Conservation (phyloP, 78 protist genomes). For the Dictyostelium firmibasis region DNA sequence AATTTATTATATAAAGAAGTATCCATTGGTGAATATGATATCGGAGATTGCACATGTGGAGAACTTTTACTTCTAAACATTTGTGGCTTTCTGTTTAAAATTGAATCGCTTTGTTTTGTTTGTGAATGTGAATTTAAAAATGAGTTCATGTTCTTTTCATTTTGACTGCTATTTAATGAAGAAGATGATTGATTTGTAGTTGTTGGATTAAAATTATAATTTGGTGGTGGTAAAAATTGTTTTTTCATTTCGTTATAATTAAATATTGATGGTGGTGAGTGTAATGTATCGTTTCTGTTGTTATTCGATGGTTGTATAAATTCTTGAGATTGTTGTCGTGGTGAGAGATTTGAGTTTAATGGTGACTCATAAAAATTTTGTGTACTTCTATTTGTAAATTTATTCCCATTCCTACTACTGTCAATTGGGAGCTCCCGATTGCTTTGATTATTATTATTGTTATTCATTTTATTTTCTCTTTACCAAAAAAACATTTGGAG, state of each 20-base stretch:
- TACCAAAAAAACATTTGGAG: neutral
- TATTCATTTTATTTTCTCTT: neutral
- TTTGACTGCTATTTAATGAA: neutral
- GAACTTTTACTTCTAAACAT: conserved; percentile 29
- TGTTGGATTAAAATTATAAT: neutral
- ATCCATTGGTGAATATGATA: conserved; percentile 10
- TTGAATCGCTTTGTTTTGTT: neutral
- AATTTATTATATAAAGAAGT: neutral
- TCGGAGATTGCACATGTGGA: conserved; percentile 11
- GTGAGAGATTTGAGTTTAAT: neutral
- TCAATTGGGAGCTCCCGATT: neutral
- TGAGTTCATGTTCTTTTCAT: neutral
- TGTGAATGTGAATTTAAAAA: neutral
- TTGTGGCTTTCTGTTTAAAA: neutral
- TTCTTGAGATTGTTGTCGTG: neutral
- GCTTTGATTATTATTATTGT: neutral
- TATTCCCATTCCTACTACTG: neutral
- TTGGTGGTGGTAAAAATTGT: neutral
- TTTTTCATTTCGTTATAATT: neutral
- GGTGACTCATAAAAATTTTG: neutral
- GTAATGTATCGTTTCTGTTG: neutral
- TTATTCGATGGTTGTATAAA: neutral
- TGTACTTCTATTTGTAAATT: neutral
- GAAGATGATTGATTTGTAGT: neutral
- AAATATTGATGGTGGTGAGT: neutral